phyloP scores from a whole-genome alignment of 495 filamentous ascomycete genomes.

The Neurospora sp. region DNA sequence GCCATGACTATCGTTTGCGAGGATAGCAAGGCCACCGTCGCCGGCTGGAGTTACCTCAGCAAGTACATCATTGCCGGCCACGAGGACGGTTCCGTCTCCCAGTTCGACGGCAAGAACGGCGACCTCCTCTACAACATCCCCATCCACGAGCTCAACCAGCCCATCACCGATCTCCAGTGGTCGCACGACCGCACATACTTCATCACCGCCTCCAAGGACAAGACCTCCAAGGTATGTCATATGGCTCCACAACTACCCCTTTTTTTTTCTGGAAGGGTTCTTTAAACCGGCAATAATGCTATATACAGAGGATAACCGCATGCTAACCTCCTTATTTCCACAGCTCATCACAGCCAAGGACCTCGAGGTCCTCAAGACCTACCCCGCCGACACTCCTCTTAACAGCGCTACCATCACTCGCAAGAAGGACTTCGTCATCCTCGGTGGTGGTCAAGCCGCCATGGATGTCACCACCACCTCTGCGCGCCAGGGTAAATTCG shows the following conservation, averaged over 20 bases:
- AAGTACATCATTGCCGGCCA: conserved; percentile 96
- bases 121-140: conserved; percentile 69
- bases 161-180: conserved; percentile 93
- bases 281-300: not conserved
- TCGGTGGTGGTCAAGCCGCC: conserved; percentile 94
- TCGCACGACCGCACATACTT: conserved; percentile 89
- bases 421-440: conserved; percentile 93
- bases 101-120: conserved; percentile 91
- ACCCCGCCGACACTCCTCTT: conserved; percentile 85
- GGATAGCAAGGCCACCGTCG: conserved; percentile 93
- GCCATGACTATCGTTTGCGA: conserved; percentile 76
- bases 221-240: conserved; percentile 70
- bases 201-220: conserved; percentile 96
- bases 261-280: not conserved
- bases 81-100: conserved; percentile 87
- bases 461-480: conserved; percentile 98
- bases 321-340: not conserved
- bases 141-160: conserved; percentile 71
- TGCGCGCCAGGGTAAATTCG: conserved; percentile 93
- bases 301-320: conserved; percentile 1
- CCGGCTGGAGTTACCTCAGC: conserved; percentile 83
- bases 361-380: conserved; percentile 88
- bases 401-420: conserved; percentile 89
- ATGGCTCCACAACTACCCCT: not conserved
- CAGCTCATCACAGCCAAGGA: conserved; percentile 71